Base-by-base conservation (phyloP, 2,329 filamentous ascomycete genomes). In the Lachnellula suecica region DNA sequence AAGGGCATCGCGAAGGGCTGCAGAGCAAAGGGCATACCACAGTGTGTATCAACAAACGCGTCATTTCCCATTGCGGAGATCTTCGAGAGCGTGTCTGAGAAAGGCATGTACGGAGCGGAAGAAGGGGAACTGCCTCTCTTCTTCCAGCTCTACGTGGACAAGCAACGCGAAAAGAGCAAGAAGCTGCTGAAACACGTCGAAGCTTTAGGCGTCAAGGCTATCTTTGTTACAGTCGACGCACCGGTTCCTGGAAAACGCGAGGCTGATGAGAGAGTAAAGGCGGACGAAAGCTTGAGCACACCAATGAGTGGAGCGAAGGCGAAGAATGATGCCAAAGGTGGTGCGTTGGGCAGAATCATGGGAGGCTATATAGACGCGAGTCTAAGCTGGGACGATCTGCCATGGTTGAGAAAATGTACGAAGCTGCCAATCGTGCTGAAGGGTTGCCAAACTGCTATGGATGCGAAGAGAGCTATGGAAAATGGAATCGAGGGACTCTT, bases 401-500 rank as follows among this genome's bases (percentile, higher is more conserved):
- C 75, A 4, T 89, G 85, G 84, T 64, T 89, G 20, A 80, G 84
- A 72, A 76, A 73, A 66, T 70, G 73, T 52, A 78, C 81, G 27
- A 75, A 69, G 1, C 74, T 83, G 7, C 72, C 83, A 63, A 59
- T 89, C 73, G 71, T 85, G 58, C 44, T 90, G 23, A 91, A 90
- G 68, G 87, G 87, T 0, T 80, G 91, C n/a, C 85, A 89, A 70
- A 81, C 79, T 13, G 79, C 81, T 0, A 72, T 74, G 37, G 87
- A 91, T 66, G 86, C 86, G 13, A 72, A 75, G 47, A 75, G 73
- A 59, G 83, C 83, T 2, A 75, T 84, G 31, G 76, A 85, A 47
- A 63, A 76, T 11, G 85, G 83, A 0, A 79, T 81, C 3, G 81
- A 89, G 58, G 87, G 82, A 0, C 87, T 91, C 44, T 77, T 90